phyloP scores from a whole-genome alignment of 352 stramenopile genomes.

The Phytophthora hibernalis region DNA sequence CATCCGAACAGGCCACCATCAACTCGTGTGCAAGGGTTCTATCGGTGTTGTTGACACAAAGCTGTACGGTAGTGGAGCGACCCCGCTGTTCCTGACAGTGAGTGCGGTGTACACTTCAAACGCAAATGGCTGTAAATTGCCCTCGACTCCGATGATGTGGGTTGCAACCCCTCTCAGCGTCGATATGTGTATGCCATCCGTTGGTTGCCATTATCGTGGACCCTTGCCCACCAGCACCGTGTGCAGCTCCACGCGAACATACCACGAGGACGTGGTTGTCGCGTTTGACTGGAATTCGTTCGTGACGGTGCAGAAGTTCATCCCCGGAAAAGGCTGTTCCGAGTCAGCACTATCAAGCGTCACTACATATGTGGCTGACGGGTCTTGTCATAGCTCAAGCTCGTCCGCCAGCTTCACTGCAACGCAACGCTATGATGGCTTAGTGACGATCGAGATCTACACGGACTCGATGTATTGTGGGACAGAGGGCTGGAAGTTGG shows the following conservation, averaged over 20 bases:
- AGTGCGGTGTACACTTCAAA: conserved; percentile 3
- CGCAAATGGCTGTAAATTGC: background rate
- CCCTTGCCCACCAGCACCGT: background rate
- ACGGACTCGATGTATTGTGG: background rate
- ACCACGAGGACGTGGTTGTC: conserved; percentile 1
- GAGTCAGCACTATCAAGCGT: conserved; percentile 9
- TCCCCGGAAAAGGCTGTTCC: conserved; percentile 4
- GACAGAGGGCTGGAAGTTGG: background rate
- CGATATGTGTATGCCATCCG: conserved; percentile 4
- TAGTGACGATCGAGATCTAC: conserved; percentile 5
- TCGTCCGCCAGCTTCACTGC: conserved; percentile 8
- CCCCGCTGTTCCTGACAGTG: conserved; percentile 10
- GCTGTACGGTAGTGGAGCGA: conserved; percentile 6
- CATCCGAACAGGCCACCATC: background rate
- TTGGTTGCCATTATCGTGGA: conserved; percentile 11
- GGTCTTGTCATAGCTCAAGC: conserved; percentile 1
- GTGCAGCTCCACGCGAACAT: conserved; percentile 12
- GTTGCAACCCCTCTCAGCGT: conserved; percentile 3
- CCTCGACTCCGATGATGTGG: conserved; percentile 1
- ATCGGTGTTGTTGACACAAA: conserved; percentile 6
- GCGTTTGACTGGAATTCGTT: background rate
- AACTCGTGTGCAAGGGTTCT: conserved; percentile 6
- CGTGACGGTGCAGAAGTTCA: conserved; percentile 19
- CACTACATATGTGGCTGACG: conserved; percentile 5
- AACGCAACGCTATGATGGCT: background rate